A percentile compares a stretch with the other conserved stretches of the same genome.
Conservation (phyloP, 2,329 filamentous ascomycete species). For the Talaromyces atroroseus region DNA sequence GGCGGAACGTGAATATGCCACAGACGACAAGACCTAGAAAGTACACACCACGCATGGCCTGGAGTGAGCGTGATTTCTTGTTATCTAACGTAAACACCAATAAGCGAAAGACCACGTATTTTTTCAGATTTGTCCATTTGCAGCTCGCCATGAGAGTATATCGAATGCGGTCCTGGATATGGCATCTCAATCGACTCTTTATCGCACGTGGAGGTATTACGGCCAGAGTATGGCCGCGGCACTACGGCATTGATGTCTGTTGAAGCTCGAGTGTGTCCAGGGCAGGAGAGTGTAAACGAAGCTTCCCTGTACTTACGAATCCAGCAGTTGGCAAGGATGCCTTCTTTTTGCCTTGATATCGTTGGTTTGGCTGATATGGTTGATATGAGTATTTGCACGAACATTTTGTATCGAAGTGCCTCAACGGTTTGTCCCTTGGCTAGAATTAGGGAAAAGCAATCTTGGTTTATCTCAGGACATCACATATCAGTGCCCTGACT, state of each 20-base stretch:
- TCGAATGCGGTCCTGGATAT: conserved; percentile 1
- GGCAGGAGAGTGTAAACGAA: not conserved
- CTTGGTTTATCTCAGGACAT: not conserved
- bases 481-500: not conserved
- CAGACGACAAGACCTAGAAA: not conserved
- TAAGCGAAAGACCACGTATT: not conserved
- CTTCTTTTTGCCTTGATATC: conserved; percentile 19
- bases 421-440: not conserved
- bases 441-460: not conserved
- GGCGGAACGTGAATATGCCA: not conserved
- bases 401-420: not conserved
- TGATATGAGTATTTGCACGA: not conserved
- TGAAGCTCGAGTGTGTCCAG: conserved; percentile 4
- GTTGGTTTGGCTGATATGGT: not conserved
- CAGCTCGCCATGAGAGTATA: conserved; percentile 5
- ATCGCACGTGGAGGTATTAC: conserved; percentile 1
- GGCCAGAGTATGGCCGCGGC: not conserved
- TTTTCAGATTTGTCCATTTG: conserved; percentile 5
- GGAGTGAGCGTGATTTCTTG: not conserved
- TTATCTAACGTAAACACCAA: not conserved
- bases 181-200: conserved; percentile 1
- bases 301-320: conserved; percentile 1
- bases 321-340: conserved; percentile 4
- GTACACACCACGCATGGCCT: not conserved
- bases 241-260: conserved; percentile 4